Evolutionary conservation across 2,329 filamentous ascomycete species (phyloP).

Genomic region (Colletotrichum chlorophyti): DNA sequence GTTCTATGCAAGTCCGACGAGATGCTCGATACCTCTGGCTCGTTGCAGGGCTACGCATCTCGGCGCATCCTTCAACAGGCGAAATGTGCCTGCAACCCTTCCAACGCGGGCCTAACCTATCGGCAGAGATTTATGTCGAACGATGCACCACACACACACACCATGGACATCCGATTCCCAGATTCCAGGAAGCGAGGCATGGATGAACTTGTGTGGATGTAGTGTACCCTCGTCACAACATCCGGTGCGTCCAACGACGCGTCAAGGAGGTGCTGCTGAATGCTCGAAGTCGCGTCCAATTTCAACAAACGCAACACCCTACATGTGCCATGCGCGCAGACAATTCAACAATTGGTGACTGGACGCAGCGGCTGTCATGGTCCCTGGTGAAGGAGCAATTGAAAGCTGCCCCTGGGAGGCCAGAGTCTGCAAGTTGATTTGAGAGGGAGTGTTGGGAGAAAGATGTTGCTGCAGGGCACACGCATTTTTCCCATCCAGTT

Average conservation of each 20-base stretch:
- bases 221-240: not conserved
- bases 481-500: no score
- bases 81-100: not conserved
- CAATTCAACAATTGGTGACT: not conserved
- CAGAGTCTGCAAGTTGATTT: no score
- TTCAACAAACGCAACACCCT: slow-evolving; percentile 1
- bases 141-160: no score
- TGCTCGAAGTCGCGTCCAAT: slow-evolving; percentile 5
- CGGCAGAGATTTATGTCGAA: no score
- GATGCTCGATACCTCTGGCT: slow-evolving; percentile 2
- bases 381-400: no score
- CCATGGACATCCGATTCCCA: slow-evolving; percentile 7
- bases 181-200: not conserved
- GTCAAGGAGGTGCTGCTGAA: no score
- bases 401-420: no score
- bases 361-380: no score
- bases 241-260: no score
- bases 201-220: not conserved
- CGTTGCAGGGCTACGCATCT: slow-evolving; percentile 4
- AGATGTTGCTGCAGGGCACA: no score
- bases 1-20: slow-evolving; percentile 20
- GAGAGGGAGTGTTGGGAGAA: no score
- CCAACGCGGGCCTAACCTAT: no score
- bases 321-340: not conserved
- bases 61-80: slow-evolving; percentile 4